Base-by-base conservation (phyloP, 1,139 yeast genomes). In the Debaryomyces subglobosus region DNA sequence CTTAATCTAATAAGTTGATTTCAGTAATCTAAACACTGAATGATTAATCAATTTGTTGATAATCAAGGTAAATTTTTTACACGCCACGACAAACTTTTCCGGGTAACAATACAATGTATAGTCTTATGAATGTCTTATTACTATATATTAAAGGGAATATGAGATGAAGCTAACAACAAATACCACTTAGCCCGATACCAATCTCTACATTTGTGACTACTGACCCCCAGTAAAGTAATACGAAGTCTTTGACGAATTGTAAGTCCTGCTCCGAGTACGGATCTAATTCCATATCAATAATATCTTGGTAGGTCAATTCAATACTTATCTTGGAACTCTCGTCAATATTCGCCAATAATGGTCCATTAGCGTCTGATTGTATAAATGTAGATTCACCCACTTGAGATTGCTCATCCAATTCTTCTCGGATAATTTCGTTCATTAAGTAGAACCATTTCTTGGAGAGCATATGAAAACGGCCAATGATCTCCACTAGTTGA, bases 231-330 rank as follows among this genome's bases (percentile, higher is more conserved):
- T 86, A 85, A n/a, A 70, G 58, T 39, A 72, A 61, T 2, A 82
- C 78, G 53, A 88, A 73, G 30, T 77, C 76, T 45, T 72, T 64
- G 15, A 86, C 71, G 62, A 88, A 86, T 29, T 72, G 74, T 36
- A 79, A 63, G 62, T 88, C 95, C 27, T 75, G 74, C 8, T 64
- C 54, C 16, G 85, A 78, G 58, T 85, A 81, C 1, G 94, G 91
- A 62, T 88, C 94, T 47, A 88, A 70, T 32, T 90, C 95, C 86
- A 87, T 81, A 48, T 85, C 89, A 15, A 75, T 67, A 47, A 88
- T 62, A 61, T 87, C 94, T 55, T 79, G 78, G 53, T 73, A 73
- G 2, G 78, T 77, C 35, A 78, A 70, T 53, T 77, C 81, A 34
- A 78, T 63, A 12, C 53, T 48, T 30, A 66, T 54, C 43, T 60